Evolutionary conservation across 768 basidiomycete genomes (phyloP).

Genomic region (Lactarius trivialis): DNA sequence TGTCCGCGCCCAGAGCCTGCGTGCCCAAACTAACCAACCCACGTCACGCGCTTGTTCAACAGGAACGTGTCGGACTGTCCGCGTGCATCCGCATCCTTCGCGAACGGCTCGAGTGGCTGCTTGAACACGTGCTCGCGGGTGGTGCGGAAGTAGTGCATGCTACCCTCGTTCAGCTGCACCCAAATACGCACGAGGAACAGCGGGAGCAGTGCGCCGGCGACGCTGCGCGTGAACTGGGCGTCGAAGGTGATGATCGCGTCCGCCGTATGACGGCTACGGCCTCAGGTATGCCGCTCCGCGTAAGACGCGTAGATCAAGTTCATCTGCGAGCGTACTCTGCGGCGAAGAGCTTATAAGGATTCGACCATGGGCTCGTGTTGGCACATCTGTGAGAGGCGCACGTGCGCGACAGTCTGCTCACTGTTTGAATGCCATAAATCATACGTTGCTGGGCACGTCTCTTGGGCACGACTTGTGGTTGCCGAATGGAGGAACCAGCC

Average conservation of each 20-base stretch:
- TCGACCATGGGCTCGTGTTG: conserved; percentile 55
- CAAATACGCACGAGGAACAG: conserved; percentile 12
- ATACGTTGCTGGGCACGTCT: too few relatives aligned
- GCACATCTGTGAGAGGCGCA: conserved; percentile 63
- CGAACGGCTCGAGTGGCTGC: conserved; percentile 27
- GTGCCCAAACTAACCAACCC: conserved; percentile 30
- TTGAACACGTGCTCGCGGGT: conserved; percentile 34
- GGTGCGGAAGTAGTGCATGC: conserved; percentile 35
- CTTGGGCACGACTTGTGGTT: too few relatives aligned
- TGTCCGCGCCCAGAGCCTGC: conserved; percentile 32
- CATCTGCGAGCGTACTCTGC: conserved; percentile 63
- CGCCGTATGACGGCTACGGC: conserved; percentile 35
- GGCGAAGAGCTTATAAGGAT: conserved; percentile 52
- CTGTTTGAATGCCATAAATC: too few relatives aligned
- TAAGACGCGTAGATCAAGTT: conserved; percentile 52
- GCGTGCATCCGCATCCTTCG: conserved; percentile 11
- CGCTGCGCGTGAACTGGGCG: conserved; percentile 21
- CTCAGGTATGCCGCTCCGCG: conserved; percentile 64
- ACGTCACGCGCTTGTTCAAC: conserved; percentile 37
- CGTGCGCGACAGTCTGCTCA: conserved; percentile 31
- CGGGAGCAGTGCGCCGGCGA: background rate
- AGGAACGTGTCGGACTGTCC: conserved; percentile 24
- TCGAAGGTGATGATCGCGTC: conserved; percentile 23
- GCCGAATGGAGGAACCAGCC: too few relatives aligned
- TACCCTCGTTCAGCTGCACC: conserved; percentile 31